Conservation (phyloP, 306 rosid species). For the Trifolium dubium region DNA sequence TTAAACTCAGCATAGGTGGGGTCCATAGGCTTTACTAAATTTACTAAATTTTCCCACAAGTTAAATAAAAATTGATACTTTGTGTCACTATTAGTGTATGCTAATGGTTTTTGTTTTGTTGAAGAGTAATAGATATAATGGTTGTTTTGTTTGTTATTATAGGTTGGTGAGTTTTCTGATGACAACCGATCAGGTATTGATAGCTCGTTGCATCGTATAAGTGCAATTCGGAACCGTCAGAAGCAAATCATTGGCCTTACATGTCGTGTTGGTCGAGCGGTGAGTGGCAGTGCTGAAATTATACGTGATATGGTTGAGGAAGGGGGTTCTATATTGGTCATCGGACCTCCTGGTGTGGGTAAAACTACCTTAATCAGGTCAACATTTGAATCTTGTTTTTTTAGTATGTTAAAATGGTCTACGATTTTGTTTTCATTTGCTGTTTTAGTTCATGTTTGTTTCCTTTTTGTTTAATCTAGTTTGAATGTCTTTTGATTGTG, state of each 20-base stretch:
- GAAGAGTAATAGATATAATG: not conserved
- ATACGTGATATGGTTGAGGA: conserved; percentile 79
- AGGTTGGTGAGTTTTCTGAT: conserved; percentile 98
- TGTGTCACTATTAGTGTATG: not conserved
- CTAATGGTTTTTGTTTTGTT: not conserved
- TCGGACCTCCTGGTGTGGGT: conserved; percentile 99
- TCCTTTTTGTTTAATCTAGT: conserved; percentile 23
- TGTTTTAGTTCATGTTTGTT: conserved; percentile 5
- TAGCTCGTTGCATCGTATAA: conserved; percentile 90
- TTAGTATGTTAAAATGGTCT: conserved; percentile 13
- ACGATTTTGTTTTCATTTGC: not conserved
- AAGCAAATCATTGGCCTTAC: conserved; percentile 94
- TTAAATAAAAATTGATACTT: not conserved
- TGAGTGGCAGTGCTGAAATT: conserved; percentile 90
- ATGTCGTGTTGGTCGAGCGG: conserved; percentile 95
- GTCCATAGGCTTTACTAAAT: conserved; percentile 26
- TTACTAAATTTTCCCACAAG: not conserved
- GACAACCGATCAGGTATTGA: conserved; percentile 97
- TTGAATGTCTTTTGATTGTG: conserved; percentile 44
- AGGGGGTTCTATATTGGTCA: conserved; percentile 89
- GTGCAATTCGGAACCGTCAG: conserved; percentile 94
- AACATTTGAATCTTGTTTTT: not conserved
- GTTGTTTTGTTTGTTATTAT: conserved; percentile 18
- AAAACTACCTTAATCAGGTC: conserved; percentile 97
- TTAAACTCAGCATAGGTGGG: conserved; percentile 7